Base-by-base conservation (phyloP, 805 yeast genomes). In the Deakozyma indianensis region DNA sequence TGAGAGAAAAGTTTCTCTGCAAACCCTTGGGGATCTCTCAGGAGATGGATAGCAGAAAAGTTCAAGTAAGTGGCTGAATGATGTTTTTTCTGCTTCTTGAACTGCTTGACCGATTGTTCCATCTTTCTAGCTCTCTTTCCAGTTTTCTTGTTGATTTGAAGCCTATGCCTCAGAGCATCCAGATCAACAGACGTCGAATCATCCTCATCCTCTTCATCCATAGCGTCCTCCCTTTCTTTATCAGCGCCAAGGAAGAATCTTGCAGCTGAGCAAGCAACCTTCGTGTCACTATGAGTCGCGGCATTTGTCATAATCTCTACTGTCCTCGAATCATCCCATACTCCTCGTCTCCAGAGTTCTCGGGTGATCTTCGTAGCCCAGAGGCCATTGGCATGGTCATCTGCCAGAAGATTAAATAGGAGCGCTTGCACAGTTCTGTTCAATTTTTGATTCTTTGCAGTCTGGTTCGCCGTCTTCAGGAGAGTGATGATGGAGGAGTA, bases 231-330 rank as follows among this genome's bases (percentile, higher is more conserved):
- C 67, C 94, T 76, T 64, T 87, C 95, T 56, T 82, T 82, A 60
- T 92, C 99, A 22, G 96, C 96, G 51, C 96, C 96, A 42, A 92
- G 65, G 65, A 92, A 92, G 64, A 92, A 92, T 56, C 77, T 71
- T 24, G 85, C 92, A 50, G 96, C 98, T 2, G 96, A 83, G 45
- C 82, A 68, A 4, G 94, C 81, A 42, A 92, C 92, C 64, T 92
- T 92, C 15, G 71, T 68, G 56, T 92, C 95, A 15, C 81, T 80
- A 57, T 87, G 96, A 50, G 85, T 64, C 1, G 96, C 86, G 1
- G 97, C 96, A 55, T 86, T 92, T 1, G 94, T 81, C 97, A 92
- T 88, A 57, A 92, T 78, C 63, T 92, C 98, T n/a, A 92, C 95
- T 0, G 97, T 82, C 56, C 96, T 72, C 0, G 95, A 75, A 61